phyloP scores from a whole-genome alignment of 1,139 yeast genomes.

The Candida sp. region DNA sequence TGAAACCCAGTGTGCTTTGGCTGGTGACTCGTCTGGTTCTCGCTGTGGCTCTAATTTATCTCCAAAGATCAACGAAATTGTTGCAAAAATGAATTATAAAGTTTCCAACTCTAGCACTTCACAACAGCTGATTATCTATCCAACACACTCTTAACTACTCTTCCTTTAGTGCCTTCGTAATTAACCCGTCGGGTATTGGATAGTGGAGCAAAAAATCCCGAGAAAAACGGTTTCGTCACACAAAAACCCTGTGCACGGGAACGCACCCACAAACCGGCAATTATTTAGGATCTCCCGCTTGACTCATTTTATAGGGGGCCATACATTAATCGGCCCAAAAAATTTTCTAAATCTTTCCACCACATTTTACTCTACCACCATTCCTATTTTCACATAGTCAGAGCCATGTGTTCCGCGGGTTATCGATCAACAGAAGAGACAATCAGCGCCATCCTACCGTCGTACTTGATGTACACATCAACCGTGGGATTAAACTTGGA shows the following conservation, averaged over 20 bases:
- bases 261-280: neutral
- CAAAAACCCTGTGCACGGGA: neutral
- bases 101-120: no score
- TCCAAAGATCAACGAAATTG: neutral
- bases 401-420: neutral
- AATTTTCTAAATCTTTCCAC: neutral
- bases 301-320: no score
- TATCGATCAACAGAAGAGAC: conserved; percentile 13
- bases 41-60: neutral
- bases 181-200: no score
- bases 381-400: neutral
- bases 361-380: neutral
- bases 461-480: conserved; percentile 50
- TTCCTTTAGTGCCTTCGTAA: no score
- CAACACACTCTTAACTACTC: no score
- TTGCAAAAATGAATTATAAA: neutral
- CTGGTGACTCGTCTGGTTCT: neutral
- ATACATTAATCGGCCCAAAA: neutral
- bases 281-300: neutral
- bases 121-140: no score
- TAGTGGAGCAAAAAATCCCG: neutral
- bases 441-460: conserved; percentile 38
- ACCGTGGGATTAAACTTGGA: conserved; percentile 28
- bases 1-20: no score
- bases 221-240: neutral